phyloP scores from a whole-genome alignment of 129 eudicot species.

The Flaveria bidentis region DNA sequence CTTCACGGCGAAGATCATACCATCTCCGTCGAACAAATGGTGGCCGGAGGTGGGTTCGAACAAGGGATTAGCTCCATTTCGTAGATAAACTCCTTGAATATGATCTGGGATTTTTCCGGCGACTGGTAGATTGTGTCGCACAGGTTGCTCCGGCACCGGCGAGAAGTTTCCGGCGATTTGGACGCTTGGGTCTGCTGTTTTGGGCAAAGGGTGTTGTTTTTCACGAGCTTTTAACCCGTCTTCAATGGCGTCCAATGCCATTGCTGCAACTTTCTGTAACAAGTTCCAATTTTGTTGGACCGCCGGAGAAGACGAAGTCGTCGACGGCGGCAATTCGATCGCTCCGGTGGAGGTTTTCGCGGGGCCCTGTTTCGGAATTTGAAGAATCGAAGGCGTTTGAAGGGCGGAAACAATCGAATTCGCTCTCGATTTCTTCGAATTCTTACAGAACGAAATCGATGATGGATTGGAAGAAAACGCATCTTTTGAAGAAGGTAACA shows the following conservation, averaged over 20 bases:
- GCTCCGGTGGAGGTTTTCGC: conserved; percentile 16
- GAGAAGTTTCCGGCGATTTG: conserved; percentile 61
- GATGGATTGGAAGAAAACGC: conserved; percentile 10
- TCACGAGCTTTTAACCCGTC: conserved; percentile 44
- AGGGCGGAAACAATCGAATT: conserved; percentile 33
- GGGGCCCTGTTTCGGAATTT: conserved; percentile 39
- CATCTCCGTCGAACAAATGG: conserved; percentile 61
- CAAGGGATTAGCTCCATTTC: conserved; percentile 61
- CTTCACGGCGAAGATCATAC: conserved; percentile 55
- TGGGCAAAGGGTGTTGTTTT: conserved; percentile 49
- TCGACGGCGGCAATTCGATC: not conserved
- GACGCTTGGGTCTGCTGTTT: conserved; percentile 51
- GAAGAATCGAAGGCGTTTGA: conserved; percentile 45
- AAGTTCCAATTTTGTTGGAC: conserved; percentile 51
- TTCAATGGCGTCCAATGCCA: conserved; percentile 66
- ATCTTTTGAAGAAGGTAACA: conserved; percentile 18
- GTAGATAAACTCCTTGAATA: conserved; percentile 47
- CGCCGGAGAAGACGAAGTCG: conserved; percentile 8
- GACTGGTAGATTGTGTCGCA: conserved; percentile 34
- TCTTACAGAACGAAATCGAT: conserved; percentile 32
- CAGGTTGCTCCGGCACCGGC: conserved; percentile 60
- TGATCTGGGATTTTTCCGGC: conserved; percentile 46
- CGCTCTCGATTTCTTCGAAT: not conserved
- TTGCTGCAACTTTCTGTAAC: conserved; percentile 59
- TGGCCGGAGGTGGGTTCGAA: conserved; percentile 55